Evolutionary conservation across 1,284 basidiomycete genomes (phyloP).

Genomic region (Cryptococcus sp.): DNA sequence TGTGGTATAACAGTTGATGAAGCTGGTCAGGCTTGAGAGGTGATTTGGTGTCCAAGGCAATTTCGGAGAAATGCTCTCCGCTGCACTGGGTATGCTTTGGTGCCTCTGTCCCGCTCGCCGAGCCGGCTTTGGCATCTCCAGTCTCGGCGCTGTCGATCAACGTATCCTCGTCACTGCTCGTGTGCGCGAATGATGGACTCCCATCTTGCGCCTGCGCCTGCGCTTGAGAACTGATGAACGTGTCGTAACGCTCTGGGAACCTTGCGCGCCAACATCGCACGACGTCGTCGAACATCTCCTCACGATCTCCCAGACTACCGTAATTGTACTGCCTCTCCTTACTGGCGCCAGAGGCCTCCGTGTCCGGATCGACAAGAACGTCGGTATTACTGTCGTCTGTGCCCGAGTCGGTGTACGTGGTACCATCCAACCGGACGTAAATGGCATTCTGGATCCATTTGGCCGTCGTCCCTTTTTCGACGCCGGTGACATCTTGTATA

Average conservation of each 20-base stretch:
- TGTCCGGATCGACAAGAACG: too few relatives aligned
- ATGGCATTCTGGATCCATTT: conserved; percentile 39
- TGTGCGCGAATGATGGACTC: background rate
- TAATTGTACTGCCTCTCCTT: conserved; percentile 17
- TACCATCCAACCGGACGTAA: conserved; percentile 14
- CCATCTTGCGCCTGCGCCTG: background rate
- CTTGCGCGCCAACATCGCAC: conserved; percentile 21
- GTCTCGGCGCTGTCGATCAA: background rate
- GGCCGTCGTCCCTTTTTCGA: conserved; percentile 30
- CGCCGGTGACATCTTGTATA: conserved; percentile 16
- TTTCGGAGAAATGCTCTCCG: conserved; percentile 22
- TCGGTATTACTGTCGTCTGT: too few relatives aligned
- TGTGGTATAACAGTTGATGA: conserved; percentile 27
- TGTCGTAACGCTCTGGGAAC: conserved; percentile 21
- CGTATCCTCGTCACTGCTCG: background rate
- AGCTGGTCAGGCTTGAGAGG: conserved; percentile 22
- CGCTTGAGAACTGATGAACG: conserved; percentile 1
- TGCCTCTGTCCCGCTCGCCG: background rate
- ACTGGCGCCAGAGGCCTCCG: background rate
- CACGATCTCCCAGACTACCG: conserved; percentile 30
- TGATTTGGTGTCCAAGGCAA: conserved; percentile 26
- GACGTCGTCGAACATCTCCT: conserved; percentile 23
- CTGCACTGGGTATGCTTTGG: conserved; percentile 11
- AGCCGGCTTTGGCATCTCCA: background rate
- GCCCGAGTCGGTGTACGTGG: too few relatives aligned